Evolutionary conservation across 495 filamentous ascomycete genomes (phyloP).

Genomic region (Daldinia concentrica): DNA sequence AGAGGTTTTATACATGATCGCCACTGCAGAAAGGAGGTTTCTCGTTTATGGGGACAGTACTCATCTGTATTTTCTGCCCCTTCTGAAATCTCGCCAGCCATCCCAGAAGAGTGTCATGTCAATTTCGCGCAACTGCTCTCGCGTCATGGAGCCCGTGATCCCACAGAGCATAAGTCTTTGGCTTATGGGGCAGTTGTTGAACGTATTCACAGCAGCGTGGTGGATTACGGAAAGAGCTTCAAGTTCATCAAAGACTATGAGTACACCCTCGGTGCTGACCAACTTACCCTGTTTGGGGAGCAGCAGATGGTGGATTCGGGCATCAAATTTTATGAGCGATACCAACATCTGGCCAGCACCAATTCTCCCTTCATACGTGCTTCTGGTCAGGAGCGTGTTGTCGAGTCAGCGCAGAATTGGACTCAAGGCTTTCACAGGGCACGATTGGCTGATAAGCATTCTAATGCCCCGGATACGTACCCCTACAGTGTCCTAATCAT

Average conservation of each 20-base stretch:
- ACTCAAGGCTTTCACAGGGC: constrained; percentile 73
- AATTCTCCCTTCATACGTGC: constrained; percentile 75
- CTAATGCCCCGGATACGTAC: constrained; percentile 46
- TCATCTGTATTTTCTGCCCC: constrained; percentile 81
- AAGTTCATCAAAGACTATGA: constrained; percentile 73
- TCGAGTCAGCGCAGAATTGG: constrained; percentile 77
- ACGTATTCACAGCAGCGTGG: constrained; percentile 67
- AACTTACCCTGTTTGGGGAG: constrained; percentile 77
- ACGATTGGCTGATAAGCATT: constrained; percentile 55
- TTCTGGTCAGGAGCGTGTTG: constrained; percentile 74
- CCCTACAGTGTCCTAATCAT: constrained; percentile 71
- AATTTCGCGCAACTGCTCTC: constrained; percentile 83
- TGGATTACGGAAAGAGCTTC: constrained; percentile 64
- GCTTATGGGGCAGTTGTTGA: constrained; percentile 65
- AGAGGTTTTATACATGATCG: constrained; percentile 70
- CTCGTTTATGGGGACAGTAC: constrained; percentile 87
- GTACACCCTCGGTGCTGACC: constrained; percentile 77
- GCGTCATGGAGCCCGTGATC: constrained; percentile 84
- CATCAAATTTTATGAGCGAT: constrained; percentile 74
- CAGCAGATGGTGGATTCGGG: constrained; percentile 80
- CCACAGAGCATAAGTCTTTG: constrained; percentile 69
- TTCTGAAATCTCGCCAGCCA: constrained; percentile 63
- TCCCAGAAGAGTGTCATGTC: constrained; percentile 71
- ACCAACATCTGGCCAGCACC: constrained; percentile 63
- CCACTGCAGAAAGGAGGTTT: constrained; percentile 59